Evolutionary conservation across 257 asterid species (phyloP).

Genomic region (Cruciata laevipes): DNA sequence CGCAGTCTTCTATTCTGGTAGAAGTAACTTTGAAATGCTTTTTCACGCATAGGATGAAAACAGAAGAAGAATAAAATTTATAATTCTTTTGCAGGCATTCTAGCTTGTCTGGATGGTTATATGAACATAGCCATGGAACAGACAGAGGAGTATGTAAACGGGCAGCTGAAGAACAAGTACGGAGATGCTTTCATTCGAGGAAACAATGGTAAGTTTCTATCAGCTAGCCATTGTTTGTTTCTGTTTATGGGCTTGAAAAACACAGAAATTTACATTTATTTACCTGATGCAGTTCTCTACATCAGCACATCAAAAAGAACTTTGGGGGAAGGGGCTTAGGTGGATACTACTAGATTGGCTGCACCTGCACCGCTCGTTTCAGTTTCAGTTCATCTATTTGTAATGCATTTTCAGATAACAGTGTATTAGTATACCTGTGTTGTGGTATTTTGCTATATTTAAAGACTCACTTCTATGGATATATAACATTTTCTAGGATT

Average conservation of each 20-base stretch:
- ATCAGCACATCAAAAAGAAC: slow-evolving; percentile 94
- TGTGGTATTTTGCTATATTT: too few species aligned
- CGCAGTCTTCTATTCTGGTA: too few species aligned
- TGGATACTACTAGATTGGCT: too few species aligned
- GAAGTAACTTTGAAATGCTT: background rate
- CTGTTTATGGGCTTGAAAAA: background rate
- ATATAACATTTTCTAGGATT: too few species aligned
- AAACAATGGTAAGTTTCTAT: slow-evolving; percentile 62
- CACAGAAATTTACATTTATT: slow-evolving; percentile 1
- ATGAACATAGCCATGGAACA: slow-evolving; percentile 99
- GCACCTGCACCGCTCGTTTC: too few species aligned
- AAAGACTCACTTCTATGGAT: too few species aligned
- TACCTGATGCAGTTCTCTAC: slow-evolving; percentile 66
- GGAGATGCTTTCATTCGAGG: slow-evolving; percentile 98
- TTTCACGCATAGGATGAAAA: background rate
- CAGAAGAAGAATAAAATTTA: background rate
- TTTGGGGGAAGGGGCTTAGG: slow-evolving; percentile 67
- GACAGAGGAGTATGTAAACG: slow-evolving; percentile 96
- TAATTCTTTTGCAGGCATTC: slow-evolving; percentile 47
- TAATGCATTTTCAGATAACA: too few species aligned
- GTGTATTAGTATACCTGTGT: too few species aligned
- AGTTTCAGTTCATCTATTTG: too few species aligned
- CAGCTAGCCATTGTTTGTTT: background rate
- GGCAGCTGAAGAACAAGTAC: slow-evolving; percentile 88
- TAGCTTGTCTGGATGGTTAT: slow-evolving; percentile 94